Evolutionary conservation across 257 asterid species (phyloP).

Genomic region (Verbascum thapsus): DNA sequence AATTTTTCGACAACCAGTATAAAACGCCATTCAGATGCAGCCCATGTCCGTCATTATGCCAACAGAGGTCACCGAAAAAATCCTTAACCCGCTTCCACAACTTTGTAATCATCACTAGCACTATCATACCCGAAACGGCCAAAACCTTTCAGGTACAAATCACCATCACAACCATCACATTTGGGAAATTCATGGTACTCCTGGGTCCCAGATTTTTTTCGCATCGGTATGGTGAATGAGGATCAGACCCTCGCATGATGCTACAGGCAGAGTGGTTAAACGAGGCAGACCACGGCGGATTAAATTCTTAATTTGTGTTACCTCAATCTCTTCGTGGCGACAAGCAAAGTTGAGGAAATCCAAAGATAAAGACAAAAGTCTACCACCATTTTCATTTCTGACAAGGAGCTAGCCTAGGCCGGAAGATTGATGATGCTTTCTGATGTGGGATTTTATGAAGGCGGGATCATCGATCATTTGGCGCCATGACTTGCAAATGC

Average conservation of each 20-base stretch:
- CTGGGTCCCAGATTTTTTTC: neutral
- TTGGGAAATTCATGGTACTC: neutral
- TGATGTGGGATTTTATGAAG: constrained; percentile 17
- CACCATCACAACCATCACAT: too few relatives aligned
- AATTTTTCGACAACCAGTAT: too few relatives aligned
- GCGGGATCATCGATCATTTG: constrained; percentile 13
- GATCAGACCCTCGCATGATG: neutral
- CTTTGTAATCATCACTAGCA: too few relatives aligned
- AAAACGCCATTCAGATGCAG: too few relatives aligned
- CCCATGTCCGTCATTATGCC: too few relatives aligned
- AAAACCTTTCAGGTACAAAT: too few relatives aligned
- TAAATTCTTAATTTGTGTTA: too few relatives aligned
- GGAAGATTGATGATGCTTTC: neutral
- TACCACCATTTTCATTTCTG: neutral
- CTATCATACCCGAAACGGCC: too few relatives aligned
- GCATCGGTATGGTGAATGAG: neutral
- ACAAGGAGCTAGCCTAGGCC: neutral
- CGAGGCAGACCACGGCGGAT: neutral
- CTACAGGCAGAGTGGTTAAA: neutral
- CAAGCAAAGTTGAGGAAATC: neutral
- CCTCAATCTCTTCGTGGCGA: too few relatives aligned
- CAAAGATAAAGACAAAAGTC: neutral
- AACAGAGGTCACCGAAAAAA: too few relatives aligned
- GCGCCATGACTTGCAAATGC: constrained; percentile 24
- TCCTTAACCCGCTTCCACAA: too few relatives aligned